Conservation (phyloP, 441 rosid species). For the Croton setiger region DNA sequence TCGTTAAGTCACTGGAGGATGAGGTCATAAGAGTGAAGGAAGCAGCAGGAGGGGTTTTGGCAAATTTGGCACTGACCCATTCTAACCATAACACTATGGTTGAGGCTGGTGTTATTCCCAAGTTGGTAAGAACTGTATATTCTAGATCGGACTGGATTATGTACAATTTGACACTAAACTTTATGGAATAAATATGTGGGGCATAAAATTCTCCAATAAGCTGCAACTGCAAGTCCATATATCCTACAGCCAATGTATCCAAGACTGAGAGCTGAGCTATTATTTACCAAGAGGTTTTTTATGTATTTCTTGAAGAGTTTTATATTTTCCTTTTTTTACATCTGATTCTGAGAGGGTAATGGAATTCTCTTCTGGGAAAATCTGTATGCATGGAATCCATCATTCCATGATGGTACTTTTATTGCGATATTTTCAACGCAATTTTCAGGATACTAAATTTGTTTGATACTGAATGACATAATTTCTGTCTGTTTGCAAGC, state of each 20-base stretch:
- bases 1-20: conserved; percentile 59
- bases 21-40: conserved; percentile 63
- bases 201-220: not conserved
- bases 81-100: conserved; percentile 59
- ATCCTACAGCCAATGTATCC: not conserved
- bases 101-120: conserved; percentile 72
- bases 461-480: not conserved
- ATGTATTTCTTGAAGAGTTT: not conserved
- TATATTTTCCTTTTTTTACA: not conserved
- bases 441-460: not conserved
- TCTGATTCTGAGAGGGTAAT: not conserved
- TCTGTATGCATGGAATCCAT: not conserved
- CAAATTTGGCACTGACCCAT: conserved; percentile 58
- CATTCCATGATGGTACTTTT: not conserved
- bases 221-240: not conserved
- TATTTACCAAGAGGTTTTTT: not conserved
- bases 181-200: not conserved
- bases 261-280: not conserved
- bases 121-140: conserved; percentile 48
- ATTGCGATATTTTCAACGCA: not conserved
- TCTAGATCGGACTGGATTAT: not conserved
- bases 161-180: not conserved
- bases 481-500: not conserved
- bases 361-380: not conserved
- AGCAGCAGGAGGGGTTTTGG: conserved; percentile 84